A percentile compares a stretch with the other conserved stretches of the same genome.
Evolutionary conservation across 2,329 filamentous ascomycete genomes (phyloP).

Genomic region (Dactylellina drechsleri): DNA sequence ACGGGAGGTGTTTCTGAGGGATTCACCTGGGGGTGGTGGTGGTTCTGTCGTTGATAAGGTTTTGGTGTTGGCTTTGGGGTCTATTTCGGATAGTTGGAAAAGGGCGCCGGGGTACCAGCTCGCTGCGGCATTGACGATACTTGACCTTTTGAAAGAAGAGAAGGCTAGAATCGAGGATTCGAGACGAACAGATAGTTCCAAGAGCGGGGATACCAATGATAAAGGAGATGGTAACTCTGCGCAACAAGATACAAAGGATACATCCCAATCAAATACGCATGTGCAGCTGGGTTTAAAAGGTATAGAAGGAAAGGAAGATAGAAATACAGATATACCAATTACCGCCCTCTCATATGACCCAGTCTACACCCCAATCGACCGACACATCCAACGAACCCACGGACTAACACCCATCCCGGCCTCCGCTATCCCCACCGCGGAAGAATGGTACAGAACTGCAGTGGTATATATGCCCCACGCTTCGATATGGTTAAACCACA

Average conservation of each 20-base stretch:
- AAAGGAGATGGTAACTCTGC: background rate
- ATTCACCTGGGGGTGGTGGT: background rate
- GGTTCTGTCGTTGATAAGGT: constrained; percentile 24
- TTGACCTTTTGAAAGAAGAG: constrained; percentile 23
- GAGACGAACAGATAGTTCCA: too few relatives aligned
- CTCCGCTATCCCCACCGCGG: background rate
- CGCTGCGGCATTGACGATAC: constrained; percentile 33
- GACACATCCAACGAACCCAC: constrained; percentile 6
- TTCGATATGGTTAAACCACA: constrained; percentile 50
- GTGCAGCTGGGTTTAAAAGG: background rate
- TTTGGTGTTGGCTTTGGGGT: constrained; percentile 45
- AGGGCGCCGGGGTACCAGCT: constrained; percentile 38
- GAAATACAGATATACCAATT: background rate
- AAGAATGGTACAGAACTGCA: constrained; percentile 28
- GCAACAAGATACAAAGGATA: too few relatives aligned
- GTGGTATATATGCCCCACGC: constrained; percentile 52
- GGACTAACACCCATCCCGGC: constrained; percentile 8
- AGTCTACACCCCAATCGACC: constrained; percentile 29
- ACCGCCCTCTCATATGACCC: constrained; percentile 44
- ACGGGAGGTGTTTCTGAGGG: background rate
- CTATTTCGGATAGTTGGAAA: constrained; percentile 28
- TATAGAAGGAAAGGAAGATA: background rate
- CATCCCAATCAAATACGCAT: too few relatives aligned
- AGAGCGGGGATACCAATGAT: background rate
- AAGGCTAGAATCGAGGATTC: background rate